Evolutionary conservation across 352 stramenopile genomes (phyloP).

Genomic region (Phytophthora cryptogea): DNA sequence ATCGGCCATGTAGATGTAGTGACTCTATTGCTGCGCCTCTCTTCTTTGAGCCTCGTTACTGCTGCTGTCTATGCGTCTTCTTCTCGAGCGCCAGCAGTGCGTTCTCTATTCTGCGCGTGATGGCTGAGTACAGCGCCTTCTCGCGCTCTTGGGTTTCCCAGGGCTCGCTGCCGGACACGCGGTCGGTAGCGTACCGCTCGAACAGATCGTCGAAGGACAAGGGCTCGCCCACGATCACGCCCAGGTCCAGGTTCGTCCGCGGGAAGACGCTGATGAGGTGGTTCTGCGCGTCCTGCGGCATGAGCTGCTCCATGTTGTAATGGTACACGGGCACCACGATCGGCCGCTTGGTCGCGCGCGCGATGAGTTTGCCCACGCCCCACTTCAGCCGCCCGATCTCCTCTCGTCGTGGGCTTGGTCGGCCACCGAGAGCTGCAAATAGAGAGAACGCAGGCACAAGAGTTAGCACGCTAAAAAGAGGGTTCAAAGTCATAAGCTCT

Average conservation of each 20-base stretch:
- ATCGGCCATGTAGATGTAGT: no score
- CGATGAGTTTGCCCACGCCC: conserved; percentile 88
- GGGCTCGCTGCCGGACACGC: conserved; percentile 44
- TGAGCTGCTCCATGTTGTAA: conserved; percentile 87
- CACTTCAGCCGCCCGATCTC: conserved; percentile 87
- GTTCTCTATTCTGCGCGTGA: conserved; percentile 84
- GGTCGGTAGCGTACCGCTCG: conserved; percentile 53
- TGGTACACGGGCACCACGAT: conserved; percentile 89
- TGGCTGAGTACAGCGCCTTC: conserved; percentile 81
- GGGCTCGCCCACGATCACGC: conserved; percentile 71
- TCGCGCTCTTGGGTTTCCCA: conserved; percentile 73
- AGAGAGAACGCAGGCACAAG: background rate
- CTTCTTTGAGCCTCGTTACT: no score
- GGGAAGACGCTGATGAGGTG: conserved; percentile 72
- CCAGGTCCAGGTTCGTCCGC: conserved; percentile 49
- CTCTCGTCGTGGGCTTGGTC: conserved; percentile 57
- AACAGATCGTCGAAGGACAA: conserved; percentile 87
- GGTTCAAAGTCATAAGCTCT: no score
- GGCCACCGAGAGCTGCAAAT: conserved; percentile 64
- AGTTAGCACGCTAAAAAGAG: background rate
- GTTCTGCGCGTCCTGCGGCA: conserved; percentile 83
- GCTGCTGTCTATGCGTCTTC: conserved; percentile 24
- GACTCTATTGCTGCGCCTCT: conserved; percentile 23
- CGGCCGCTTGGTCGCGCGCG: conserved; percentile 61
- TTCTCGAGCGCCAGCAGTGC: conserved; percentile 67